Evolutionary conservation across 2,329 filamentous ascomycete genomes (phyloP).

Genomic region (Ophiostoma australiae): DNA sequence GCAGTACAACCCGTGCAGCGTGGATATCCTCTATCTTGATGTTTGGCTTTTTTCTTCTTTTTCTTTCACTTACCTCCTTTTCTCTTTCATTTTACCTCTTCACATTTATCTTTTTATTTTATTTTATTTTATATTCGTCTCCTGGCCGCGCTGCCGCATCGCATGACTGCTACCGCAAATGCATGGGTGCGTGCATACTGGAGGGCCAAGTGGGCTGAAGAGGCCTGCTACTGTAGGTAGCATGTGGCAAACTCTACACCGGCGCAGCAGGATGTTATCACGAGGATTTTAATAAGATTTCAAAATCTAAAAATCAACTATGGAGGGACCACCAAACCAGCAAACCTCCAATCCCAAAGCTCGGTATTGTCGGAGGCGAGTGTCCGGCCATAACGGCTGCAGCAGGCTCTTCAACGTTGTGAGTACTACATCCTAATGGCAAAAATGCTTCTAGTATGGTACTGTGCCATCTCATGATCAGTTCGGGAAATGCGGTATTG

Average conservation of each 20-base stretch:
- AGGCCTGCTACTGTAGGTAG: background rate
- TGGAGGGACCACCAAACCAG: too few species aligned
- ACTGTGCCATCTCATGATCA: too few species aligned
- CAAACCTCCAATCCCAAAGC: too few species aligned
- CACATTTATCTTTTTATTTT: too few species aligned
- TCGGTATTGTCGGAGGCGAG: background rate
- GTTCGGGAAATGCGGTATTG: background rate
- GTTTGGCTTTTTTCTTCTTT: background rate
- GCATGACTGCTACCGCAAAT: background rate
- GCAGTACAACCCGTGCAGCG: background rate
- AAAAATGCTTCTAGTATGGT: too few species aligned
- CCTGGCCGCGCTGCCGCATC: background rate
- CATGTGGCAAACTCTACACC: background rate
- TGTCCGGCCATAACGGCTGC: background rate
- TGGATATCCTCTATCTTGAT: background rate
- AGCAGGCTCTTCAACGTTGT: background rate
- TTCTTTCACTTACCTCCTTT: background rate
- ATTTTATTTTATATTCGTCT: too few species aligned
- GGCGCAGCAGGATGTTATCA: background rate
- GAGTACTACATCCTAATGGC: too few species aligned
- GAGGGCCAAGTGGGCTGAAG: background rate
- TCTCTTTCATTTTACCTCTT: background rate
- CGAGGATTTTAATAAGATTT: background rate
- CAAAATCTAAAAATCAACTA: too few species aligned
- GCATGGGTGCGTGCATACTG: too few species aligned